Evolutionary conservation across 1,284 basidiomycete species (phyloP), one percentile per base, ranked within the genome.

Genomic region (Agroathelia rolfsii): DNA sequence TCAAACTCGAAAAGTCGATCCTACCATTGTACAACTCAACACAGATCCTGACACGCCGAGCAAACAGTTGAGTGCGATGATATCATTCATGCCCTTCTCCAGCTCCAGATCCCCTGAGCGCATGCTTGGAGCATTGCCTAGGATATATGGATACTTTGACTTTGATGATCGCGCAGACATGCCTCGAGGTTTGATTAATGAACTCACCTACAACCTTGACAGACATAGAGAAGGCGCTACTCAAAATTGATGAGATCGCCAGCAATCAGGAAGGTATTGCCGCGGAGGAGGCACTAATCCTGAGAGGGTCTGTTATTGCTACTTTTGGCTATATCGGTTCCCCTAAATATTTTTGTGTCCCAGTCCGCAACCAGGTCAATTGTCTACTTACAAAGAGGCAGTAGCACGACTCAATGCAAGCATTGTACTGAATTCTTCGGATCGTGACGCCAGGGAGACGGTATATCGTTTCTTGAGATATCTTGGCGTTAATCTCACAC

Each of bases 1-100:
- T 78, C 23, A 83, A 78, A 50, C 64, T 87, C 17, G 84, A 86
- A 47, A 87, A 85, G 46, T 79, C 81, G 3, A 84, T 87, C 36
- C 52, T 80, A 11, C 83, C 83, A 0, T 52, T 87, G 10, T 83
- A 87, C 45, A 70, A 64, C 2, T 76, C 79, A 2, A 77, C 82
- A 0, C 79, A 85, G 48, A 59, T 76, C n/a, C 53, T 87, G 36
- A 84, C 80, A 34, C 62, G 69, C 43, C 57, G 84, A 30, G 69
- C 71, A 7, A 70, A 67, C 30, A 86, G 82, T 81, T n/a, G n/a
- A n/a, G n/a, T n/a, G n/a, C n/a, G n/a, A n/a, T n/a, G n/a, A n/a
- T n/a, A n/a, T n/a, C n/a, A n/a, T n/a, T n/a, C n/a, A n/a, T n/a
- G n/a, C n/a, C n/a, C n/a, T n/a, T n/a, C n/a, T n/a, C n/a, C n/a